These are phyloP conservation scores for Tolypocladium sp. DNA, from an alignment of 2,329 filamentous ascomycete species.

Conservation along the genomic window DNA sequence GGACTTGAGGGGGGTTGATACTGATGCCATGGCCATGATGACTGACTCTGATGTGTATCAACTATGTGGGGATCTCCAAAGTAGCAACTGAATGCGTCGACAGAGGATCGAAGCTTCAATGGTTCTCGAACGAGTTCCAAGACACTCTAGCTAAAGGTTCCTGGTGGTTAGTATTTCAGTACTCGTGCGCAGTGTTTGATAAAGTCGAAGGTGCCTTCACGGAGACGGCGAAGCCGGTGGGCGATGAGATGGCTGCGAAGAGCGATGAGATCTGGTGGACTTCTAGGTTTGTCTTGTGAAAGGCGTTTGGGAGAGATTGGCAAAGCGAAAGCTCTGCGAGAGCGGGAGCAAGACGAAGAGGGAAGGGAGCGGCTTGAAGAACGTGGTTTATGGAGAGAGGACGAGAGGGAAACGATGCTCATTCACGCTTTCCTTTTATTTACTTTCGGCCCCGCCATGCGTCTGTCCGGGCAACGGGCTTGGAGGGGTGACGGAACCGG, in stretches of 20 bases:
- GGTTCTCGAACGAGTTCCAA: slow-evolving; percentile 43
- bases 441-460: slow-evolving; percentile 28
- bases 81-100: slow-evolving; percentile 39
- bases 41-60: slow-evolving; percentile 15
- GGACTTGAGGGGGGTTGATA: slow-evolving; percentile 91
- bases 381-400: slow-evolving; percentile 16
- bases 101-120: slow-evolving; percentile 26
- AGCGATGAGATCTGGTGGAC: slow-evolving; percentile 41
- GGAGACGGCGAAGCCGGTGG: slow-evolving; percentile 33
- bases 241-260: slow-evolving; percentile 35
- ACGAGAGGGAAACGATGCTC: slow-evolving; percentile 7
- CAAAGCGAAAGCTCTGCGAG: slow-evolving; percentile 5
- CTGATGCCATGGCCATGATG: slow-evolving; percentile 70
- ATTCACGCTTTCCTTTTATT: slow-evolving; percentile 32
- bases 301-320: slow-evolving; percentile 11
- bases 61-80: slow-evolving; percentile 22
- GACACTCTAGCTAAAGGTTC: slow-evolving; percentile 52
- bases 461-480: slow-evolving; percentile 26
- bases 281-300: slow-evolving; percentile 18
- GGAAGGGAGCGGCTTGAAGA: slow-evolving; percentile 4
- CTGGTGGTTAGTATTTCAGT: slow-evolving; percentile 39
- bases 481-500: neutral
- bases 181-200: slow-evolving; percentile 36
- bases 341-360: slow-evolving; percentile 1
- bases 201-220: slow-evolving; percentile 33